These are phyloP conservation scores for Podospora pseudopauciseta DNA, from an alignment of 495 filamentous ascomycete genomes.

Conservation along the genomic window DNA sequence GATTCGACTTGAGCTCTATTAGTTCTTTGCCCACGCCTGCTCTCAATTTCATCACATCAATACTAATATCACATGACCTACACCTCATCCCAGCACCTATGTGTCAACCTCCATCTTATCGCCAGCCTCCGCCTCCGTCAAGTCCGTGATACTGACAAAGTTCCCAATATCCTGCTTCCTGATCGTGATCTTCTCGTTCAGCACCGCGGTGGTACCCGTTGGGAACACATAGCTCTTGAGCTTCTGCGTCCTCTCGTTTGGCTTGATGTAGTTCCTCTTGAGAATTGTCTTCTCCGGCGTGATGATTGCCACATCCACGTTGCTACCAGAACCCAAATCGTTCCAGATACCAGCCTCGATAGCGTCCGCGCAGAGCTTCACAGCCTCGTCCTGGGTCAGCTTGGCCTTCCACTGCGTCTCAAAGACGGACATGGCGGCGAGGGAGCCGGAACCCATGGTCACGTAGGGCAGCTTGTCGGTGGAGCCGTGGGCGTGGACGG, in stretches of 20 bases:
- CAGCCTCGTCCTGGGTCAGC: conserved; percentile 74
- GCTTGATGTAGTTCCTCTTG: conserved; percentile 83
- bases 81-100: conserved; percentile 36
- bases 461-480: conserved; percentile 99
- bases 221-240: conserved; percentile 87
- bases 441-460: conserved; percentile 94
- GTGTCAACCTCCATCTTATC: conserved; percentile 96
- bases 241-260: conserved; percentile 89
- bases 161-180: conserved; percentile 90
- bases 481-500: conserved; percentile 95
- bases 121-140: conserved; percentile 58
- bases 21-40: background rate
- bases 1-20: background rate
- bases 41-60: background rate
- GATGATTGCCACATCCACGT: conserved; percentile 96
- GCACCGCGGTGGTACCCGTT: conserved; percentile 82
- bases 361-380: conserved; percentile 77
- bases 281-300: conserved; percentile 88
- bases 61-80: background rate
- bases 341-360: conserved; percentile 99
- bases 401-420: conserved; percentile 90
- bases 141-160: conserved; percentile 87
- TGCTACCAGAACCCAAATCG: conserved; percentile 93
- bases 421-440: conserved; percentile 97
- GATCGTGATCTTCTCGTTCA: conserved; percentile 85